phyloP scores from a whole-genome alignment of 345 rosid species.

The Lumnitzera littorea region DNA sequence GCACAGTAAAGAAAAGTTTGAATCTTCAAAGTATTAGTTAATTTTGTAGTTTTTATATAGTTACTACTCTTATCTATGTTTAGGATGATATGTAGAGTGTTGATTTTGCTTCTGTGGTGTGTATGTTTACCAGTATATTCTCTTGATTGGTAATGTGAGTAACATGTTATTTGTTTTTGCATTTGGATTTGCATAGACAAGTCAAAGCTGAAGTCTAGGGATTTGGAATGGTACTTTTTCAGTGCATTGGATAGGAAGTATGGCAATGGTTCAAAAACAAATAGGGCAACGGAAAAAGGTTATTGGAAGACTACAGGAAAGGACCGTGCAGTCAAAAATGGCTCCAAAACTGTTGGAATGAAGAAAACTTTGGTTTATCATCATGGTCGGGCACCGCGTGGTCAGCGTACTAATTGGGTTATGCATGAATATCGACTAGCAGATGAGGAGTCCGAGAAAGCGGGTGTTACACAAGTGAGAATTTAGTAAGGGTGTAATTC shows the following conservation, averaged over 20 bases:
- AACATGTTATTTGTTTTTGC: neutral
- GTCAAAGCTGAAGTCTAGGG: slow-evolving; percentile 73
- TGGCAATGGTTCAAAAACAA: slow-evolving; percentile 66
- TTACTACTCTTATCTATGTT: too few species aligned
- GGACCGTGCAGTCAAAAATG: slow-evolving; percentile 46
- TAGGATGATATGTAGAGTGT: neutral
- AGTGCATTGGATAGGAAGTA: slow-evolving; percentile 70
- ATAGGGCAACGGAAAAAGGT: slow-evolving; percentile 79
- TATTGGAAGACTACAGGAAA: slow-evolving; percentile 95
- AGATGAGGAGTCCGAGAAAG: slow-evolving; percentile 40
- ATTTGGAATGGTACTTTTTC: slow-evolving; percentile 89
- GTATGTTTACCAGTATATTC: too few species aligned
- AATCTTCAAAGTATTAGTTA: too few species aligned
- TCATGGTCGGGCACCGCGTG: slow-evolving; percentile 71
- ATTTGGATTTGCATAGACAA: slow-evolving; percentile 26
- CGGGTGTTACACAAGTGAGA: slow-evolving; percentile 50
- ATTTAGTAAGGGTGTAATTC: neutral
- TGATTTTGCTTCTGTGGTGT: neutral
- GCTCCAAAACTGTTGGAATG: slow-evolving; percentile 57
- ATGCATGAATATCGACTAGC: slow-evolving; percentile 63
- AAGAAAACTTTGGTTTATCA: slow-evolving; percentile 92
- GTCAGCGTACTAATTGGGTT: slow-evolving; percentile 77
- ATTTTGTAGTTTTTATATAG: too few species aligned
- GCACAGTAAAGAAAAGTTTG: too few species aligned
- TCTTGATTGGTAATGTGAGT: too few species aligned